These are phyloP conservation scores for Kingdonia uniflora DNA, from an alignment of 164 flowering plant genomes.

Conservation along the genomic window DNA sequence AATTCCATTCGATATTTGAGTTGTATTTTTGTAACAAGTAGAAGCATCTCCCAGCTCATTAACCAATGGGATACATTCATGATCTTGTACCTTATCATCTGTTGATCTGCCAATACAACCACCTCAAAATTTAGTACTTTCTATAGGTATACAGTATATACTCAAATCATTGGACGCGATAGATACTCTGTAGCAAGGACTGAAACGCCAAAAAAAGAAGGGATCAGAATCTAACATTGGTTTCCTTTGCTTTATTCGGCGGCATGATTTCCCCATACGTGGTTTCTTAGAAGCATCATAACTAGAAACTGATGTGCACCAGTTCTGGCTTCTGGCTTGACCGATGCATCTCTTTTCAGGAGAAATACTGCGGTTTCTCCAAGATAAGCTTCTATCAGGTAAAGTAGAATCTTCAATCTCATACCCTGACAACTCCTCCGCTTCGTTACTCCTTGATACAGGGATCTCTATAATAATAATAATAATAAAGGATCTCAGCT, in stretches of 20 bases:
- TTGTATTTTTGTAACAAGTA: constrained; percentile 5
- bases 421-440: constrained; percentile 36
- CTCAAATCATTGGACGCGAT: no score
- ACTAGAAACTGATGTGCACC: constrained; percentile 24
- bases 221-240: constrained; percentile 25
- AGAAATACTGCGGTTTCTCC: constrained; percentile 53
- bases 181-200: no score
- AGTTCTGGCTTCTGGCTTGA: constrained; percentile 31
- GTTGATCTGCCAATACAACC: constrained; percentile 27
- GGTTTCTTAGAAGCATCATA: constrained; percentile 36
- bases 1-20: constrained; percentile 13
- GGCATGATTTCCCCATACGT: constrained; percentile 68
- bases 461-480: no score
- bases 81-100: constrained; percentile 19
- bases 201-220: no score
- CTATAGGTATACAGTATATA: no score
- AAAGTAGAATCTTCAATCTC: constrained; percentile 36
- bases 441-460: constrained; percentile 15
- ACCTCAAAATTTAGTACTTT: no score
- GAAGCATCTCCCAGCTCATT: constrained; percentile 9
- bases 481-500: no score
- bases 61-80: constrained; percentile 14
- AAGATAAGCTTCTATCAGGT: constrained; percentile 56
- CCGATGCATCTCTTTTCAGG: constrained; percentile 24
- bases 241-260: constrained; percentile 54